Percentiles rank a stretch among this genome's conserved stretches.
Evolutionary conservation across 176 grass and related monocot species (phyloP).

Genomic region (Juncus inflexus): DNA sequence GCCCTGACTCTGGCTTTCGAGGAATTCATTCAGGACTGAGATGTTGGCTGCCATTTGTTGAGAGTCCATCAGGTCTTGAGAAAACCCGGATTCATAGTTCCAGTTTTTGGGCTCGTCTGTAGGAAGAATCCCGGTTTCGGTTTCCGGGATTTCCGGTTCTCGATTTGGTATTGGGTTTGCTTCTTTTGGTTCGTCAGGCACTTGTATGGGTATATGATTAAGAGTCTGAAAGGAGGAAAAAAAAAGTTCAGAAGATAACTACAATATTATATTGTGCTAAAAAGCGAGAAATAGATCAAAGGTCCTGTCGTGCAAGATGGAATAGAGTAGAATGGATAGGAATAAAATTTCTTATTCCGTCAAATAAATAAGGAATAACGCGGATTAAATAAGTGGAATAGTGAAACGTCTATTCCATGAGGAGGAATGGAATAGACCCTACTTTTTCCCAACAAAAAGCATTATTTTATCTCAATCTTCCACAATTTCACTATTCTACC

Average conservation of each 20-base stretch:
- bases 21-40: slow-evolving; percentile 71
- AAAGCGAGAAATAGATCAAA: too few relatives aligned
- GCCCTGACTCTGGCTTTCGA: slow-evolving; percentile 70
- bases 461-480: too few relatives aligned
- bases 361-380: too few relatives aligned
- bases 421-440: too few relatives aligned
- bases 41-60: slow-evolving; percentile 77
- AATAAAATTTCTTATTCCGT: too few relatives aligned
- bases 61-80: slow-evolving; percentile 49
- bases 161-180: slow-evolving; percentile 30
- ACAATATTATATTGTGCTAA: not conserved
- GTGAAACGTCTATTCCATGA: too few relatives aligned
- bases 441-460: too few relatives aligned
- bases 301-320: too few relatives aligned
- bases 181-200: slow-evolving; percentile 34
- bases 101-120: slow-evolving; percentile 63
- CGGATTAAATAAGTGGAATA: too few relatives aligned
- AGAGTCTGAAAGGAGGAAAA: not conserved
- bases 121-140: slow-evolving; percentile 34
- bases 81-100: slow-evolving; percentile 71
- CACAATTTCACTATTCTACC: not conserved
- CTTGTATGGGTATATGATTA: slow-evolving; percentile 29
- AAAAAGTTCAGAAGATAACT: not conserved
- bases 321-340: too few relatives aligned
- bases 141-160: slow-evolving; percentile 40